Evolutionary conservation across 148 eudicot genomes (phyloP).

Genomic region (Cornus kousa): DNA sequence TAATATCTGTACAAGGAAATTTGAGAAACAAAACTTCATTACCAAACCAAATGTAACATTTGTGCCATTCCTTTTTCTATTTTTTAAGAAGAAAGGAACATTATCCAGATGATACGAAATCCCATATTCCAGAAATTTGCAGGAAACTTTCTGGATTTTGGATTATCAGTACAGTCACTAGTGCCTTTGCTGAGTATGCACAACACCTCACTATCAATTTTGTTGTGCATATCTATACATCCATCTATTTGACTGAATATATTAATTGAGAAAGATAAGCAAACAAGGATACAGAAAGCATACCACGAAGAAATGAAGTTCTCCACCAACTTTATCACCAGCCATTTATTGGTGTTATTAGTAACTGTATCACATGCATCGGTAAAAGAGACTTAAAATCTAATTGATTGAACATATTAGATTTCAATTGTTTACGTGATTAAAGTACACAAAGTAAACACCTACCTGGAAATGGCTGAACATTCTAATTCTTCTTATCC

Average conservation of each 20-base stretch:
- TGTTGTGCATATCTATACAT: neutral
- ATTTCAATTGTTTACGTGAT: neutral
- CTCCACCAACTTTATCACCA: conserved; percentile 2
- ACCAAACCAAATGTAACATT: too few relatives aligned
- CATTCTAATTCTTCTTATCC: conserved; percentile 1
- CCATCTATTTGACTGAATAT: neutral
- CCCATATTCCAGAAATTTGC: too few relatives aligned
- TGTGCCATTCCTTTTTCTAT: too few relatives aligned
- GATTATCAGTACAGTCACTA: too few relatives aligned
- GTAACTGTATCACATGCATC: conserved; percentile 2
- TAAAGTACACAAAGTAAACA: neutral
- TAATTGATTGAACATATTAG: neutral
- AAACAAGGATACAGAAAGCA: neutral
- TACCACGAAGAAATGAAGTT: conserved; percentile 12
- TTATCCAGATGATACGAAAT: too few relatives aligned
- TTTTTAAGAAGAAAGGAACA: too few relatives aligned
- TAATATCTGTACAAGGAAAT: too few relatives aligned
- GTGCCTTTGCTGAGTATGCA: neutral
- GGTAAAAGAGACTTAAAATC: conserved; percentile 5
- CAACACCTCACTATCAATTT: neutral
- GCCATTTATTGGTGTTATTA: conserved; percentile 4
- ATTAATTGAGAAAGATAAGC: neutral
- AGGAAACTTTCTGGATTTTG: too few relatives aligned
- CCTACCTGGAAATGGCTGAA: conserved; percentile 12
- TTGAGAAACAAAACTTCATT: too few relatives aligned